These are phyloP conservation scores for Solanum sitiens DNA, from an alignment of 257 asterid genomes.

Conservation along the genomic window DNA sequence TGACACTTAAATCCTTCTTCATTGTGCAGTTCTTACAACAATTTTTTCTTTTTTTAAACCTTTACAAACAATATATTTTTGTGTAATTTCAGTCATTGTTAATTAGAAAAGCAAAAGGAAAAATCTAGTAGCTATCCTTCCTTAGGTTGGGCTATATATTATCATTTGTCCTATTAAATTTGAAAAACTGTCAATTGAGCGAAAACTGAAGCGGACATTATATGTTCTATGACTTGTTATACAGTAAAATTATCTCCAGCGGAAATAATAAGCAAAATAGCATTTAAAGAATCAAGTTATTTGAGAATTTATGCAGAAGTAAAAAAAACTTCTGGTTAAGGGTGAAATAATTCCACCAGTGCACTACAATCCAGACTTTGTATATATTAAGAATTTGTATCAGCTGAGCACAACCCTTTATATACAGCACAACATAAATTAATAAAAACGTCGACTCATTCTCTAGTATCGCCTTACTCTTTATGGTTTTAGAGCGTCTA, in stretches of 20 bases:
- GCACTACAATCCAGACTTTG: not conserved
- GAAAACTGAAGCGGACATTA: not conserved
- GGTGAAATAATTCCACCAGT: no score
- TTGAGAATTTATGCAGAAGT: not conserved
- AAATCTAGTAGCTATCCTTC: not conserved
- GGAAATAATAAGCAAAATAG: no score
- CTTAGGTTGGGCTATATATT: not conserved
- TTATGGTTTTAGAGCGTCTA: not conserved
- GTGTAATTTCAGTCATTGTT: not conserved
- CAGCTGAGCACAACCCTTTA: no score
- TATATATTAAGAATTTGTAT: not conserved
- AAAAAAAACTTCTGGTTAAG: no score
- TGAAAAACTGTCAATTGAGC: not conserved
- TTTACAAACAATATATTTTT: not conserved
- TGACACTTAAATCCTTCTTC: not conserved
- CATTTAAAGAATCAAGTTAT: not conserved
- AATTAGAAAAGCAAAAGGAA: not conserved
- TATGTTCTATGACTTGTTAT: not conserved
- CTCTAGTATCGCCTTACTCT: no score
- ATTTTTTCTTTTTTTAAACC: not conserved
- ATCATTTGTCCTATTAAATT: not conserved
- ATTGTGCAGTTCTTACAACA: not conserved
- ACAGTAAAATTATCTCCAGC: not conserved
- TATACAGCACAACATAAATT: no score
- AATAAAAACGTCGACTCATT: no score